phyloP scores from a whole-genome alignment of 2,329 filamentous ascomycete genomes.

The Fusarium compactum region DNA sequence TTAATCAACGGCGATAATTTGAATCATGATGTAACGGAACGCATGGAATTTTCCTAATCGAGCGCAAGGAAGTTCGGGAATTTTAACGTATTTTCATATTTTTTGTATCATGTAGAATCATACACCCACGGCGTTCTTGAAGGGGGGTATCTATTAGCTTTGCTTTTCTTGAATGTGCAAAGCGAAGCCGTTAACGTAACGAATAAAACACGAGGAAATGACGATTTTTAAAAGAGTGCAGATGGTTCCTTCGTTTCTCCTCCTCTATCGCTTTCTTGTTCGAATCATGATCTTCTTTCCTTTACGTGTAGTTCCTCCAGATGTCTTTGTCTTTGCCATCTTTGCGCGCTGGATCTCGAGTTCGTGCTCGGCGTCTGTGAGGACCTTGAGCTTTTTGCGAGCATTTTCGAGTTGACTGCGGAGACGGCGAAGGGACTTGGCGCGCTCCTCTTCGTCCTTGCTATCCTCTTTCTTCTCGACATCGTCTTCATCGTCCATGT shows the following conservation, averaged over 20 bases:
- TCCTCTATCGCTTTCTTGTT: conserved; percentile 68
- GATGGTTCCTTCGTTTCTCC: conserved; percentile 14
- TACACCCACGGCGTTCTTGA: conserved; percentile 45
- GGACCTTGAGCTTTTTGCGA: conserved; percentile 65
- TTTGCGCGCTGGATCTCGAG: conserved; percentile 70
- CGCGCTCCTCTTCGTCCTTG: conserved; percentile 51
- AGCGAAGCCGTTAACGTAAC: conserved; percentile 37
- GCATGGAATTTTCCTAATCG: conserved; percentile 14
- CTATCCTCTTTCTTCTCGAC: conserved; percentile 46
- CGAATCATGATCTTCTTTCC: conserved; percentile 73
- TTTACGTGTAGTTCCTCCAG: conserved; percentile 68
- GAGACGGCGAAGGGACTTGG: conserved; percentile 60
- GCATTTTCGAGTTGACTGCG: conserved; percentile 62
- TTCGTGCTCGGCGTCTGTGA: conserved; percentile 67
- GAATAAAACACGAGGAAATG: conserved; percentile 39
- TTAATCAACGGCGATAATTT: conserved; percentile 42
- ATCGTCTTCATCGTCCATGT: conserved; percentile 51
- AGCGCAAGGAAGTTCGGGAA: conserved; percentile 1
- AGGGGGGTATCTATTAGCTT: conserved; percentile 47
- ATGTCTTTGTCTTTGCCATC: conserved; percentile 74
- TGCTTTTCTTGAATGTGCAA: conserved; percentile 21
- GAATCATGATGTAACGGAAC: conserved; percentile 1
- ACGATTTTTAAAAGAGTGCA: conserved; percentile 3
- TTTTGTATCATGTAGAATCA: conserved; percentile 46
- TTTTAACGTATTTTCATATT: conserved; percentile 21